These are phyloP conservation scores for Tarenaya hassleriana DNA, from an alignment of 345 rosid genomes.

Conservation along the genomic window DNA sequence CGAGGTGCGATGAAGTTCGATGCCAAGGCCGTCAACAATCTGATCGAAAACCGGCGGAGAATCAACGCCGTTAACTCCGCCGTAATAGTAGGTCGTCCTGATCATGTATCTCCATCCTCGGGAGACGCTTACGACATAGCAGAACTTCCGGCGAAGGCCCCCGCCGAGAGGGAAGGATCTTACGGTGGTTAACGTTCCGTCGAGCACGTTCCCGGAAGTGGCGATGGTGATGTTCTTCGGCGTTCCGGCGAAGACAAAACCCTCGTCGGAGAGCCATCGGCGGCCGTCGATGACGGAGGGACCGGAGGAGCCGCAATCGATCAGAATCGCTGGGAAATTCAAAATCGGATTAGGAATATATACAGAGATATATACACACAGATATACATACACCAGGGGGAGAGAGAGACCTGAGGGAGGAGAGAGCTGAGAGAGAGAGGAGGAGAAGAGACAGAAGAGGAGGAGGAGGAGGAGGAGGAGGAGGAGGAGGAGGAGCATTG, in stretches of 20 bases:
- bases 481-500: slow-evolving; percentile 30
- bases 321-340: slow-evolving; percentile 39
- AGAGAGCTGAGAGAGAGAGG: slow-evolving; percentile 39
- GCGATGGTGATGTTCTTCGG: slow-evolving; percentile 33
- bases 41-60: slow-evolving; percentile 85
- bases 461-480: too few species aligned
- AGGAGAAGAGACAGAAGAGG: too few species aligned
- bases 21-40: slow-evolving; percentile 88
- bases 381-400: slow-evolving; percentile 27
- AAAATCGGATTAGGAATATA: neutral
- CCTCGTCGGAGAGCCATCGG: slow-evolving; percentile 55
- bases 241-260: slow-evolving; percentile 41
- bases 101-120: slow-evolving; percentile 62
- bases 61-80: slow-evolving; percentile 57
- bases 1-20: too few species aligned
- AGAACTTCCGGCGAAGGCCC: slow-evolving; percentile 45
- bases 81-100: slow-evolving; percentile 73
- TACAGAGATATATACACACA: neutral
- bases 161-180: slow-evolving; percentile 63
- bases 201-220: slow-evolving; percentile 22
- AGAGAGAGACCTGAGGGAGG: slow-evolving; percentile 36
- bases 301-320: slow-evolving; percentile 63
- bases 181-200: slow-evolving; percentile 48
- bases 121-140: slow-evolving; percentile 49
- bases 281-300: slow-evolving; percentile 38